Base-by-base conservation (phyloP, 495 filamentous ascomycete genomes). In the Gamarada debralockiae region DNA sequence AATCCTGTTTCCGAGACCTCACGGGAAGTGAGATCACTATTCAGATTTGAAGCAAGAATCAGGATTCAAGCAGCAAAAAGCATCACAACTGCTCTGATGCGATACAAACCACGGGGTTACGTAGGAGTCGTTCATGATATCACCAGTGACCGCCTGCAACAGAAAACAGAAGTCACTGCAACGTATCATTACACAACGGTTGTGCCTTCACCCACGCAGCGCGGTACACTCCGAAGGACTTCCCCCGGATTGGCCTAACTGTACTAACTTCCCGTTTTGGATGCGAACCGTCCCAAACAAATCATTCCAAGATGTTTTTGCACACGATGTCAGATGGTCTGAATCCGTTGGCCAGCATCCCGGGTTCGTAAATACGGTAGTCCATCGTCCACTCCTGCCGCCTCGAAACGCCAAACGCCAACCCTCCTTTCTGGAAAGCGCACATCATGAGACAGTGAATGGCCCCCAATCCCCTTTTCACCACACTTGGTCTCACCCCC, bases 321-420 rank as follows among this genome's bases (percentile, higher is more conserved):
- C 50, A 53, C 50, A 50, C 36, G 55, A 48, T 58, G 56, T 53
- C 56, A 53, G 50, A 50, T 53, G 45, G 25, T 21, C 46, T 31
- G 39, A 29, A 44, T 58, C 56, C 45, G 56, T 58, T 58, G 50
- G 56, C 50, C 50, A 58, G 38, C 49, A 53, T 43, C 43, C 29
- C 38, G 43, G 55, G 44, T n/a, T 29, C 27, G 27, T 10, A 29
- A 29, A 29, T 10, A 29, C 33, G 12, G 20, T 27, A 12, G 17
- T 39, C 24, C 20, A 24, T 2, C 33, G 18, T 20, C 18, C 18
- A 29, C 33, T 12, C 27, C 48, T 37, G 34, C n/a, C n/a, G n/a
- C 52, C 44, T 21, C 27, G 12, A 48, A 55, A 48, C 36, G 15
- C 43, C 48, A 7, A 12, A 36, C 13, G 14, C 31, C 48, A 37